Evolutionary conservation across 441 rosid species (phyloP).

Genomic region (Gossypium schwendimanii): DNA sequence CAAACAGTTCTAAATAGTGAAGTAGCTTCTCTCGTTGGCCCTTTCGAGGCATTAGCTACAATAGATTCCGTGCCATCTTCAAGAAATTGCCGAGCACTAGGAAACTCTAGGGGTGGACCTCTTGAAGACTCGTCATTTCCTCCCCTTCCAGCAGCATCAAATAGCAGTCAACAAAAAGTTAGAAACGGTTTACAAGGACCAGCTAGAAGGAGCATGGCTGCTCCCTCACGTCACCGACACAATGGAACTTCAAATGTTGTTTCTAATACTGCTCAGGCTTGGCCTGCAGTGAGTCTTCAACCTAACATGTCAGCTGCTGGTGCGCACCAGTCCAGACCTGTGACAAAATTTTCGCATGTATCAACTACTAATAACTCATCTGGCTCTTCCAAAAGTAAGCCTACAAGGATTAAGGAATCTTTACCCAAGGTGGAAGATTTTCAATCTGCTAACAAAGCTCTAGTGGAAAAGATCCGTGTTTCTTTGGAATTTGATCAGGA

Average conservation of each 20-base stretch:
- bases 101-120: conserved; percentile 14
- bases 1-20: conserved; percentile 5
- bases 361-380: conserved; percentile 4
- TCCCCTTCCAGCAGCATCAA: conserved; percentile 23
- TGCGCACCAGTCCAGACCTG: conserved; percentile 12
- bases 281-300: conserved; percentile 16
- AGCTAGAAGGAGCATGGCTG: conserved; percentile 29
- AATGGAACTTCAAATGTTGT: conserved; percentile 20
- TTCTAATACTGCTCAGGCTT: conserved; percentile 22
- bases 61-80: conserved; percentile 23
- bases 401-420: conserved; percentile 15
- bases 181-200: conserved; percentile 18
- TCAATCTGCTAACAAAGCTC: conserved; percentile 34
- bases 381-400: conserved; percentile 9
- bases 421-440: conserved; percentile 27
- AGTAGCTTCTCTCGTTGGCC: conserved; percentile 17
- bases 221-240: conserved; percentile 18
- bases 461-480: conserved; percentile 38
- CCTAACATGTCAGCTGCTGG: conserved; percentile 9
- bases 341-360: not conserved
- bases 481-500: conserved; percentile 33
- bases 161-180: conserved; percentile 9
- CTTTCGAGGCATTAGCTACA: conserved; percentile 20
- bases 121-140: conserved; percentile 29
- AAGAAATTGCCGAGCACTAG: conserved; percentile 18